Base-by-base conservation (phyloP, 2,329 filamentous ascomycete genomes). In the Fusarium tuaranense region DNA sequence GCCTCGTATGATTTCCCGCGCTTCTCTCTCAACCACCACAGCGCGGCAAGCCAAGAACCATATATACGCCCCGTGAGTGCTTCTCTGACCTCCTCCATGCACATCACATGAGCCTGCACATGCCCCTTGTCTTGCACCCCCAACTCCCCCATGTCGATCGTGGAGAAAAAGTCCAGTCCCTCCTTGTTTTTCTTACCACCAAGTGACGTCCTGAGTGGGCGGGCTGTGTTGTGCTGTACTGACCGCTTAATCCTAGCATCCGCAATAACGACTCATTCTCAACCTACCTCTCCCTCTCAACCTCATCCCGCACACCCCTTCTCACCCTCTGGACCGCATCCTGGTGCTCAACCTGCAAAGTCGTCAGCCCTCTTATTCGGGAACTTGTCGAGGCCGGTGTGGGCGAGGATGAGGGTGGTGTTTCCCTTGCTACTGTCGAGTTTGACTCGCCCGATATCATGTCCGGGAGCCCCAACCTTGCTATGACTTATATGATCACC, bases 251-350 rank as follows among this genome's bases (percentile, higher is more conserved):
- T 20, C 36, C 41, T 67, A 91, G 90, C 41, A 86, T 91, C 75
- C 89, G 89, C 72, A 86, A 86, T 59, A 83, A 86, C 55, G 84
- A 88, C 75, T 86, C 89, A 71, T 87, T 92, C 79, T 81, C 87
- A 78, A 88, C 86, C 20, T 88, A 90, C 81, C 84, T 89, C 67
- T 84, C 87, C n/a, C 83, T 90, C 62, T 89, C 88, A 4, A 86
- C 87, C 3, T 88, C 88, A 7, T 83, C 88, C 7, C 84, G 87
- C 51, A 86, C 82, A 4, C 89, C 90, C 3, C 86, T 91, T n/a
- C 78, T 92, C 65, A 91, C 89, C 2, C 82, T 91, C 46, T 92
- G 89, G 90, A 90, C 89, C 0, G 85, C 89, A 1, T 88, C 88
- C 9, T 91, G 86, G 83, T 91, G 90, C 79, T 81, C 86, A 6